Evolutionary conservation across 164 flowering plant genomes (phyloP), one percentile per base, ranked within the genome.

Genomic region (Nelumbo lutea): DNA sequence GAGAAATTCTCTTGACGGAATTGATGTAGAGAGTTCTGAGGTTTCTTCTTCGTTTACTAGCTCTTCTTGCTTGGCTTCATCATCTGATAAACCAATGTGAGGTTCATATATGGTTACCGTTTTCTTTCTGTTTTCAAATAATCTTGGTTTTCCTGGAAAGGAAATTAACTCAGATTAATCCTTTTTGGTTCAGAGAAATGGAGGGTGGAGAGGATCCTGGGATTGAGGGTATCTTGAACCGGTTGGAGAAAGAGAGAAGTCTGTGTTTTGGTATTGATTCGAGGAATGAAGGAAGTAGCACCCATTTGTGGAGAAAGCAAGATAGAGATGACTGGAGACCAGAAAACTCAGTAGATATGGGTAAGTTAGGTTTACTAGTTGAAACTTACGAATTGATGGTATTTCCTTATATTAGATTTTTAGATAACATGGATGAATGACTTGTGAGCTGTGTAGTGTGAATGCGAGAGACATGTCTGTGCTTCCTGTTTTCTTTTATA

Each of bases 151-250:
- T 15, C 3, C 56, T 46, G 39, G n/a, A 9, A 60, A 4, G 39
- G 39, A 42, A 9, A 27, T 7, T 3, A 62, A 2, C 9, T 53
- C 41, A 6, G 48, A 39, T 43, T 64, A 48, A 40, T 38, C 70
- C 79, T 50, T 38, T 15, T 62, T 61, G 64, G 42, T 9, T 27
- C 73, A 88, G 96, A 65, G 84, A 79, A 74, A 63, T 48, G 40
- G 77, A 46, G 47, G 70, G 74, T 48, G 81, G 72, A 68, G 79
- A 80, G 46, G 85, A 81, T 40, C 52, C 77, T 39, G 96, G 98
- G 46, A 78, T 90, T 65, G 87, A 87, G 72, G 97, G 94, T 56
- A 93, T 93, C 43, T 72, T 93, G 83, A 83, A 66, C 71, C 80
- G 97, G 60, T 70, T 93, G 74, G 89, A 90, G 83, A 87, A 82